Base-by-base conservation (phyloP, 192 early-diverging fungal genomes). In the Linnemannia zychae region DNA sequence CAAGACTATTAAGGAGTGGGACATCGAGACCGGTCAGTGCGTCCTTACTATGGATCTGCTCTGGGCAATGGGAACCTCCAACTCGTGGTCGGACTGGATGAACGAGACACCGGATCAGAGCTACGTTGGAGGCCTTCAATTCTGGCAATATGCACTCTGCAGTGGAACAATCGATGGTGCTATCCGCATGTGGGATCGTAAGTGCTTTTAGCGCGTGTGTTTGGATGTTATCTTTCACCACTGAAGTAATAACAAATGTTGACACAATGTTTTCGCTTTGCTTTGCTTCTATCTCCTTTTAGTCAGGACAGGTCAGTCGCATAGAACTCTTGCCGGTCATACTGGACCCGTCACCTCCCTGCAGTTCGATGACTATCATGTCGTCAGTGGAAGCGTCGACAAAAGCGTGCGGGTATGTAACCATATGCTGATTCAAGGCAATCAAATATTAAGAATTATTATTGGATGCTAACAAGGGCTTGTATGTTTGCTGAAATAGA, bases 161-260 rank as follows among this genome's bases (percentile, higher is more conserved):
- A 95, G 94, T 53, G 95, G 95, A n/a, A 94, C 95, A 4, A 86
- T 89, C 16, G 95, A 96, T 85, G 95, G 95, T 11, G 90, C 86
- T 17, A 88, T 96, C 49, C 87, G 95, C 74, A 92, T 96, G 90
- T 96, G 95, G 94, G 95, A 96, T 87, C 84, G 92, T 93, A 90
- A 87, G 81, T 83, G 50, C 69, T 67, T 22, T 46, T 38, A 18
- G 17, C 9, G 34, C 28, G 34, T 33, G 12, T 67, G 66, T 18
- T 9, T 68, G 9, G 31, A 6, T 0, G 67, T 36, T 36, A 17
- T 9, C 67, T 33, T 48, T 57, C 37, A 49, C 31, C 36, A 4
- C 31, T 18, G n/a, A 1, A 49, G 18, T 57, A 52, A 36, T 28
- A 1, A 74, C n/a, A 18, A 33, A 22, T 53, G 20, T 22, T 34